Evolutionary conservation across 371 early-diverging fungal genomes (phyloP).

Genomic region (Coemansia sp.): DNA sequence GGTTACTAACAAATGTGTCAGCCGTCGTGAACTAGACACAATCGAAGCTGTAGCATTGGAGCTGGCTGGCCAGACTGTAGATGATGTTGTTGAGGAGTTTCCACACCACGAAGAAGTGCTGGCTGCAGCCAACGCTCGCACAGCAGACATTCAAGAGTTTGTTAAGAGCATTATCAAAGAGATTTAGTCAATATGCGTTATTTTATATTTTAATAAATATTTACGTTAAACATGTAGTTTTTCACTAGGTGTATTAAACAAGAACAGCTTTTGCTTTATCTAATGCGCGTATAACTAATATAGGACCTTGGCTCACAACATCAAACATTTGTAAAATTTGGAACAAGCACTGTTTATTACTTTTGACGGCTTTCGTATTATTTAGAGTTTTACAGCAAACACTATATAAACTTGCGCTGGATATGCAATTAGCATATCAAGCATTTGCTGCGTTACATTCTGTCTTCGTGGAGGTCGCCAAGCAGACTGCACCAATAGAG

Average conservation of each 20-base stretch:
- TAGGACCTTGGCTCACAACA: too few species aligned
- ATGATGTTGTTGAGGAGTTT: constrained; percentile 58
- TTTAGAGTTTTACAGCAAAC: too few species aligned
- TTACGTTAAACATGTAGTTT: background rate
- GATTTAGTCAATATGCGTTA: constrained; percentile 8
- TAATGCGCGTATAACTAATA: too few species aligned
- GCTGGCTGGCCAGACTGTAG: constrained; percentile 52
- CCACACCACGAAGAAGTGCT: constrained; percentile 91
- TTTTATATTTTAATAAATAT: background rate
- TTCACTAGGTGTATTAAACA: too few species aligned
- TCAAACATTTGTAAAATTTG: too few species aligned
- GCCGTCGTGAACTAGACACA: constrained; percentile 66
- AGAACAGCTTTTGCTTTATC: too few species aligned
- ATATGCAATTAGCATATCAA: too few species aligned
- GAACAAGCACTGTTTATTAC: too few species aligned
- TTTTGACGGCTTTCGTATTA: too few species aligned
- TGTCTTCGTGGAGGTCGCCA: constrained; percentile 63
- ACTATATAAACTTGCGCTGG: too few species aligned
- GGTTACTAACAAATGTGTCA: constrained; percentile 82
- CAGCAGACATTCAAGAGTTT: constrained; percentile 74
- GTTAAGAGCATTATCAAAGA: constrained; percentile 64
- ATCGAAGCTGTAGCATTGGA: constrained; percentile 56
- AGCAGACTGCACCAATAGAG: constrained; percentile 86
- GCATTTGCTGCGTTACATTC: background rate
- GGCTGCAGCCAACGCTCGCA: constrained; percentile 68